These are phyloP conservation scores for Dictyostelium intermedium DNA, from an alignment of 78 protist species.

Conservation along the genomic window DNA sequence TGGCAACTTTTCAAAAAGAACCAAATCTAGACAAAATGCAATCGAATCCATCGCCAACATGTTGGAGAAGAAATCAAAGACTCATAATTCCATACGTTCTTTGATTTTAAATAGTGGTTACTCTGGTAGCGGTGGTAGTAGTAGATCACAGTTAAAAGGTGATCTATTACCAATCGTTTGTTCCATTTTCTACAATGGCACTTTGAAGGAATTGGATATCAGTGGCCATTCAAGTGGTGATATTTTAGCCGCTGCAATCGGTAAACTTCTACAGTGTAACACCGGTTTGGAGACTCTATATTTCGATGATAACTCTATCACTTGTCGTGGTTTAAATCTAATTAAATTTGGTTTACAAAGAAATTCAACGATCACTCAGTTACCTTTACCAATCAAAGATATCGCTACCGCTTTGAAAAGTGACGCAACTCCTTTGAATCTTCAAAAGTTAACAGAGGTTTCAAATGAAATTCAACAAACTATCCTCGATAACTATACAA, in stretches of 20 bases:
- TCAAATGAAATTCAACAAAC: constrained; percentile 54
- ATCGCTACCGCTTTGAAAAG: constrained; percentile 25
- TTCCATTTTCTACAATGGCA: background rate
- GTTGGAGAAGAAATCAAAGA: constrained; percentile 54
- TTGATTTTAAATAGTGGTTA: background rate
- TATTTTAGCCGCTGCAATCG: constrained; percentile 56
- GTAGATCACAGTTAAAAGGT: constrained; percentile 47
- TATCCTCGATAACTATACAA: constrained; percentile 20
- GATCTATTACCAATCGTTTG: constrained; percentile 55
- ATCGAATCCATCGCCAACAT: constrained; percentile 52
- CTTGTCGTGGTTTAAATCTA: constrained; percentile 34
- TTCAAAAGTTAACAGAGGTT: constrained; percentile 9
- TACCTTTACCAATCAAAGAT: constrained; percentile 79
- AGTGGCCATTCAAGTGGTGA: constrained; percentile 72
- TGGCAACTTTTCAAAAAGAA: constrained; percentile 26
- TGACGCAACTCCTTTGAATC: background rate
- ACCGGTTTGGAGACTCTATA: background rate
- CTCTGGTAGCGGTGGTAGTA: constrained; percentile 1
- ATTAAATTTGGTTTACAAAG: constrained; percentile 68
- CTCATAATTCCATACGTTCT: constrained; percentile 29
- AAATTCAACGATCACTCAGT: constrained; percentile 17
- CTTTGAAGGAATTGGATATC: constrained; percentile 44
- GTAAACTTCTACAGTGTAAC: constrained; percentile 44
- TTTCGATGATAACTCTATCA: constrained; percentile 65
- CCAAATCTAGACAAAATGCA: background rate